Evolutionary conservation across 2,329 filamentous ascomycete species (phyloP), one percentile per base, ranked within the genome.

Genomic region (Phoma sp.): DNA sequence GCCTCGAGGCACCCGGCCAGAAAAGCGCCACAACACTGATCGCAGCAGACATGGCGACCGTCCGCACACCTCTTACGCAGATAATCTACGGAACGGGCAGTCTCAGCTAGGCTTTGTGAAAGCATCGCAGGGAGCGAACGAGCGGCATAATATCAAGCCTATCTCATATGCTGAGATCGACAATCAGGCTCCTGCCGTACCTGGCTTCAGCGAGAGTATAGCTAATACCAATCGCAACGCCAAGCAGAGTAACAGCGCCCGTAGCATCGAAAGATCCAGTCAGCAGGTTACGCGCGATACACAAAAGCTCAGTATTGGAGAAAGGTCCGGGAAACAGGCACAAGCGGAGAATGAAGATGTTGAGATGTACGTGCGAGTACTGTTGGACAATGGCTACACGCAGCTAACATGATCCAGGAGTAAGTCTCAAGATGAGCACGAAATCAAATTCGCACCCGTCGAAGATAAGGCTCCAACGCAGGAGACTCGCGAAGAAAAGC

Each of bases 11-110:
- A 56, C 33, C 39, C 66, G 69, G 20, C 64, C 65, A 32, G 84
- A 83, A 66, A 93, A 93, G 76, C 84, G 90, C 62, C 74, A 81
- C 43, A 59, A 66, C 52, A 61, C 62, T 61, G 66, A 71, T 65
- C 64, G 60, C 46, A 56, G 52, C 48, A 68, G 68, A 74, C 69
- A 79, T 80, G 57, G 75, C 81, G 87, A 90, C 64, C 75, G 83
- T 33, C 81, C 87, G 68, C 85, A 84, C 71, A 86, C 84, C 64
- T 78, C 83, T 28, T 83, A 84, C 64, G 86, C 88, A 77, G 86
- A 54, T 15, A 39, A 48, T n/a, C 12, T 46, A 15, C 33, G 49
- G 45, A 45, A 42, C 37, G 56, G 15, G 25, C 56, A 47, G 26
- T 33, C 45, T 28, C 47, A 43, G 26, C 45, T 54, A 34, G 52